Conservation (phyloP, 805 yeast genomes). For the Schwanniomyces occidentalis region DNA sequence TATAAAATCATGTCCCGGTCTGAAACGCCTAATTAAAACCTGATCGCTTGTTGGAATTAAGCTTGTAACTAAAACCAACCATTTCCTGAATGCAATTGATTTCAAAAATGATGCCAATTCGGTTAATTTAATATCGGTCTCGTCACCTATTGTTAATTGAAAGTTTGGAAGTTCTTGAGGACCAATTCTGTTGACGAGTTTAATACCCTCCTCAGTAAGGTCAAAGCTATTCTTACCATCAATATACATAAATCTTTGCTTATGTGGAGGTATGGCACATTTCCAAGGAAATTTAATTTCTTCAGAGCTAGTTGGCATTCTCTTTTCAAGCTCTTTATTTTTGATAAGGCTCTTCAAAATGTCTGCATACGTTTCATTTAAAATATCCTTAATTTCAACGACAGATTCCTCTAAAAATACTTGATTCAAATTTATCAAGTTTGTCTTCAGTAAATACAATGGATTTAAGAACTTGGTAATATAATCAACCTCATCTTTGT, state of each 20-base stretch:
- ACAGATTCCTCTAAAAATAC: slow-evolving; percentile 68
- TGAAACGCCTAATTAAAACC: slow-evolving; percentile 75
- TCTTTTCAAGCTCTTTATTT: slow-evolving; percentile 58
- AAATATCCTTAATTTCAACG: slow-evolving; percentile 62
- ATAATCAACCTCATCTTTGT: slow-evolving; percentile 45
- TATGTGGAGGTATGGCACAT: slow-evolving; percentile 90
- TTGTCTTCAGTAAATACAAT: slow-evolving; percentile 39
- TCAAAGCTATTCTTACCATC: slow-evolving; percentile 55
- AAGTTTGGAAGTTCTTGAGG: slow-evolving; percentile 62
- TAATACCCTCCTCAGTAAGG: slow-evolving; percentile 34
- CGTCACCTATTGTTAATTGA: slow-evolving; percentile 23
- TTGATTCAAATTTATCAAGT: slow-evolving; percentile 43
- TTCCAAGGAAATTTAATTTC: slow-evolving; percentile 80
- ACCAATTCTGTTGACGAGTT: slow-evolving; percentile 29
- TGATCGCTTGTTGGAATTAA: slow-evolving; percentile 65
- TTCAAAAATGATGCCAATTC: slow-evolving; percentile 60
- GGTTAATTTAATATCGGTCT: slow-evolving; percentile 43
- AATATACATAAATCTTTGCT: slow-evolving; percentile 80
- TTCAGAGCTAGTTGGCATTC: slow-evolving; percentile 54
- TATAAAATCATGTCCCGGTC: slow-evolving; percentile 94
- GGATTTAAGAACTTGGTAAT: slow-evolving; percentile 59
- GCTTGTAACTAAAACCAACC: slow-evolving; percentile 65
- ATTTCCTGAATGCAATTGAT: slow-evolving; percentile 64
- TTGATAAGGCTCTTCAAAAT: slow-evolving; percentile 50
- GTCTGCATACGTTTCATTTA: slow-evolving; percentile 55